phyloP scores from a whole-genome alignment of 2,329 filamentous ascomycete genomes.

The Fusarium globosum region DNA sequence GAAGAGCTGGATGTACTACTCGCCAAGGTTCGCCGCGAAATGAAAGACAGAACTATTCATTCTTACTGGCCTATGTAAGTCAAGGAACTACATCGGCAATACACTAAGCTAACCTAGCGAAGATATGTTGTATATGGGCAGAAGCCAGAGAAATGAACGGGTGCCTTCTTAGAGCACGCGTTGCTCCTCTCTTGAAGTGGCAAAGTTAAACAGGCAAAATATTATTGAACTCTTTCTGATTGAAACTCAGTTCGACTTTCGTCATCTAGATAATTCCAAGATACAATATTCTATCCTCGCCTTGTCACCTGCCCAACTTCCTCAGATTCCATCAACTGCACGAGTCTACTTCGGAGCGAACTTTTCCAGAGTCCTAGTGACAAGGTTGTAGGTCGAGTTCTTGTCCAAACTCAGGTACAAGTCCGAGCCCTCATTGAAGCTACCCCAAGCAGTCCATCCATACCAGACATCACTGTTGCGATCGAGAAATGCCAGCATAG shows the following conservation, averaged over 20 bases:
- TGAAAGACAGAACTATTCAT: constrained; percentile 42
- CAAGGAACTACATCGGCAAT: fast-evolving
- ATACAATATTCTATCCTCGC: neutral
- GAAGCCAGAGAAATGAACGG: neutral
- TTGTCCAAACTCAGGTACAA: neutral
- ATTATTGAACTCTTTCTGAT: fast-evolving
- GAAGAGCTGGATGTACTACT: constrained; percentile 44
- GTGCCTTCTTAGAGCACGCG: fast-evolving
- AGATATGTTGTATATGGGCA: constrained; percentile 33
- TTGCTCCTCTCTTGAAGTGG: fast-evolving
- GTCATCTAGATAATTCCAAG: fast-evolving
- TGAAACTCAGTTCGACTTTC: fast-evolving
- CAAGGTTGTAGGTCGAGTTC: neutral
- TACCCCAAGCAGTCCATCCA: neutral
- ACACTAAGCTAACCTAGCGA: fast-evolving
- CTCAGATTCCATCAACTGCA: fast-evolving
- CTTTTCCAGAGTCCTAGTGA: neutral
- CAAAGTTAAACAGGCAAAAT: fast-evolving
- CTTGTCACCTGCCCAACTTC: neutral
- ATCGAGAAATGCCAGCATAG: neutral
- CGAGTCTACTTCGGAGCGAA: neutral
- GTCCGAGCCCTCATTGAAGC: neutral
- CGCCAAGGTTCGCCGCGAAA: constrained; percentile 39
- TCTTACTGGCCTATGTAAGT: constrained; percentile 45
- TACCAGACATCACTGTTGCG: constrained; percentile 5